Evolutionary conservation across 2,329 filamentous ascomycete genomes (phyloP).

Genomic region (Fusarium ambrosium): DNA sequence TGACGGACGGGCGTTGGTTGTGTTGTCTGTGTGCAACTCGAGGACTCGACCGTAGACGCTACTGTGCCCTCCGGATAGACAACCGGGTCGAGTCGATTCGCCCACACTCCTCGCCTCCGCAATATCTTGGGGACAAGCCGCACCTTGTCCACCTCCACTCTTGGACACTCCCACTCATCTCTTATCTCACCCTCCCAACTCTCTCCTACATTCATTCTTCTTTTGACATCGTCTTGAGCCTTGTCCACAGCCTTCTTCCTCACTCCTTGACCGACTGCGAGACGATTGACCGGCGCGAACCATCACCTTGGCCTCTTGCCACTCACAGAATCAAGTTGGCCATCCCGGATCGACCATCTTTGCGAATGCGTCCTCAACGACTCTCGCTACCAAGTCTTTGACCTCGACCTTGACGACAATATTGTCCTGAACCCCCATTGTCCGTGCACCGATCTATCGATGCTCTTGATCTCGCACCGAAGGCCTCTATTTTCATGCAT

Average conservation of each 20-base stretch:
- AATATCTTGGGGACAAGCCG: constrained; percentile 48
- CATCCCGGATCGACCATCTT: not conserved
- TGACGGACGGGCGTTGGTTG: constrained; percentile 27
- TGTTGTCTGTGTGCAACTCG: constrained; percentile 38
- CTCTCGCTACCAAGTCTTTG: constrained; percentile 10
- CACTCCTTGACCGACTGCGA: constrained; percentile 16
- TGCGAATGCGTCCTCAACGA: constrained; percentile 14
- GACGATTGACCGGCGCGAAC: constrained; percentile 5
- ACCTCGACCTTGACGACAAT: constrained; percentile 10
- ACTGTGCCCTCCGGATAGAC: constrained; percentile 39
- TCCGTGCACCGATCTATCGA: constrained; percentile 15
- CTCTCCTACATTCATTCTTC: constrained; percentile 32
- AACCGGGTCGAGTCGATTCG: constrained; percentile 44
- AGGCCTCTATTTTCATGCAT: constrained; percentile 45
- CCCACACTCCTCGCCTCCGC: constrained; percentile 47
- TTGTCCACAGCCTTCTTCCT: constrained; percentile 10
- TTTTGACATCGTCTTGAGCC: constrained; percentile 10
- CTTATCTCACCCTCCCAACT: constrained; percentile 32
- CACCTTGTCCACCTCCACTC: constrained; percentile 46
- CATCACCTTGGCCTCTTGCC: constrained; percentile 2
- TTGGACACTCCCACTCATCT: constrained; percentile 37
- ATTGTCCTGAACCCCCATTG: not conserved
- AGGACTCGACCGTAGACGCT: constrained; percentile 36
- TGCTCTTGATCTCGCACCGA: constrained; percentile 12
- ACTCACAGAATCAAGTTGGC: constrained; percentile 1